A percentile compares a stretch with the other conserved stretches of the same genome.
phyloP scores from a whole-genome alignment of 805 yeast genomes.

The Starmerella kuoi region DNA sequence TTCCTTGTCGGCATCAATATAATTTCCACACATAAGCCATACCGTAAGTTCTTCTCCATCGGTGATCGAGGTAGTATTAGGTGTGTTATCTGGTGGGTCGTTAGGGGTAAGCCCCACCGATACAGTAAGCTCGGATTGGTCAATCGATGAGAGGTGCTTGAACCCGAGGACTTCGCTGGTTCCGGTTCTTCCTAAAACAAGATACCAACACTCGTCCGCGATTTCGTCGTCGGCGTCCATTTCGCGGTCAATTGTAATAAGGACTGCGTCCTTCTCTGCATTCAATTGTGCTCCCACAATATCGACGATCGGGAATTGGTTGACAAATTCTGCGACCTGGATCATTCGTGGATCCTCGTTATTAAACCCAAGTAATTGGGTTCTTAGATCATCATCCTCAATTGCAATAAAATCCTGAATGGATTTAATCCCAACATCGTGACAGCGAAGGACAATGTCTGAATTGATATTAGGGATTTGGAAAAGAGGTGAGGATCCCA shows the following conservation, averaged over 20 bases:
- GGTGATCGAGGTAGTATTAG: not conserved
- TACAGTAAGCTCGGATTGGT: constrained; percentile 26
- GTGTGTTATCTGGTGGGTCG: too few relatives aligned
- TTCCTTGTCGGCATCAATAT: constrained; percentile 87
- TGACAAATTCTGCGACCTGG: constrained; percentile 75
- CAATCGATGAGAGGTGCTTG: constrained; percentile 47
- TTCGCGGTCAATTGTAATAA: constrained; percentile 30
- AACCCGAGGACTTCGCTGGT: constrained; percentile 58
- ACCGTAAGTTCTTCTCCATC: constrained; percentile 35
- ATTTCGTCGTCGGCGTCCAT: constrained; percentile 28
- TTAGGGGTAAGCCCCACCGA: not conserved
- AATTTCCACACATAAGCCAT: constrained; percentile 87
- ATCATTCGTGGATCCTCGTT: constrained; percentile 35
- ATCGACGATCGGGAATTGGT: constrained; percentile 79
- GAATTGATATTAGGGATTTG: constrained; percentile 65
- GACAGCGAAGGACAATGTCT: constrained; percentile 41
- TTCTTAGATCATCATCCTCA: constrained; percentile 57
- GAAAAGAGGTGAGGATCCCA: constrained; percentile 57
- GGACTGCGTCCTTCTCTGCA: constrained; percentile 38
- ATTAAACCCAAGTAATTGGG: constrained; percentile 44
- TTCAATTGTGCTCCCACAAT: constrained; percentile 40
- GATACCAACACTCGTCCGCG: constrained; percentile 48
- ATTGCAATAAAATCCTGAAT: constrained; percentile 66
- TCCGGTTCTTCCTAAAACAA: constrained; percentile 59
- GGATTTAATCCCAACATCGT: constrained; percentile 43